Evolutionary conservation across 1,284 basidiomycete genomes (phyloP).

Genomic region (Pascua sp.): DNA sequence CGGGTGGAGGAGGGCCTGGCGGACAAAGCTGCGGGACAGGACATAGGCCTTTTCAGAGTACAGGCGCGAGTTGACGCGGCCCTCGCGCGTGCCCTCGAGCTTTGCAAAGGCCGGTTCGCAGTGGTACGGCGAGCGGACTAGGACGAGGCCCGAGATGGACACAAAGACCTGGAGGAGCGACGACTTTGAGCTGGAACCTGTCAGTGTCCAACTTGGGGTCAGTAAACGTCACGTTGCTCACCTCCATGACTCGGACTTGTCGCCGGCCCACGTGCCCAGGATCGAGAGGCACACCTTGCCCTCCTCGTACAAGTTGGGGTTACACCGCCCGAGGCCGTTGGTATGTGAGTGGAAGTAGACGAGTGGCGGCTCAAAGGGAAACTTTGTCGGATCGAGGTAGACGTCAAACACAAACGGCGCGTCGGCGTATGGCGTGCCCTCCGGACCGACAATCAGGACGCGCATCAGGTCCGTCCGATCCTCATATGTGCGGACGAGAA

Average conservation of each 20-base stretch:
- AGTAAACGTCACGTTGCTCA: no score
- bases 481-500: conserved; percentile 56
- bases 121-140: conserved; percentile 91
- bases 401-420: conserved; percentile 94
- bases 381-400: conserved; percentile 75
- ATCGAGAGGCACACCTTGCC: conserved; percentile 92
- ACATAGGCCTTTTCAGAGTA: conserved; percentile 80
- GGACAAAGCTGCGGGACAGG: conserved; percentile 80
- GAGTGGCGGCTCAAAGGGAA: conserved; percentile 78
- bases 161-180: conserved; percentile 88
- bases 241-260: conserved; percentile 77
- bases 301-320: conserved; percentile 82
- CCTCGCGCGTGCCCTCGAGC: conserved; percentile 80
- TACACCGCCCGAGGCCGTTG: conserved; percentile 83
- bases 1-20: conserved; percentile 74
- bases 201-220: no score
- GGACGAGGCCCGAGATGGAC: conserved; percentile 86
- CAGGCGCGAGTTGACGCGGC: conserved; percentile 63
- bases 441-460: conserved; percentile 84
- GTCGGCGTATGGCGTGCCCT: conserved; percentile 89
- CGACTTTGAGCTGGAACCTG: conserved; percentile 57
- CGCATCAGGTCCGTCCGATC: conserved; percentile 81
- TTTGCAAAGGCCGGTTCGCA: conserved; percentile 89
- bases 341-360: conserved; percentile 94
- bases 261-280: conserved; percentile 86